Conservation (phyloP, 2,329 filamentous ascomycete species). For the Fusarium denticulatum region DNA sequence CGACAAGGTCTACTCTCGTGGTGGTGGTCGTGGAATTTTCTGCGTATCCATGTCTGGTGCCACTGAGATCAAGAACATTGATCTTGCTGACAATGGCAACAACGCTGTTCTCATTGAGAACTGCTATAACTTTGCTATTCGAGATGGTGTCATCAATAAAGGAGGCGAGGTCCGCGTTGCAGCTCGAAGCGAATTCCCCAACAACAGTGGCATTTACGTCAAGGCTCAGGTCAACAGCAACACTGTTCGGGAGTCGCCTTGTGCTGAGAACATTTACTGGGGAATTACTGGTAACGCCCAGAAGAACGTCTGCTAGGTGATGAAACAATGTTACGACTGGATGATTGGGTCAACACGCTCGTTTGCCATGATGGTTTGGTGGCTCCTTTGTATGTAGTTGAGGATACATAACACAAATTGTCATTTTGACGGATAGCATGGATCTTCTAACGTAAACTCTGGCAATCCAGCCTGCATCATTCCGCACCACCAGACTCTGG, state of each 20-base stretch:
- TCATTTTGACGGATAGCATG: neutral
- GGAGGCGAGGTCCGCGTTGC: conserved; percentile 66
- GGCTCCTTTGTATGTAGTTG: neutral
- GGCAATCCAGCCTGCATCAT: neutral
- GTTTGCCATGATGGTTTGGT: neutral
- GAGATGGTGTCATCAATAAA: conserved; percentile 60
- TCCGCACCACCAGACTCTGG: conserved; percentile 25
- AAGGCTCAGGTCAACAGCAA: conserved; percentile 60
- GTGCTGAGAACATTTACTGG: conserved; percentile 63
- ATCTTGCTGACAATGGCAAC: conserved; percentile 63
- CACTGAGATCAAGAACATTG: conserved; percentile 59
- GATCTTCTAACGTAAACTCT: neutral
- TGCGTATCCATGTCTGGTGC: conserved; percentile 66
- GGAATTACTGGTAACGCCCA: conserved; percentile 57
- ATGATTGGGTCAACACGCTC: neutral
- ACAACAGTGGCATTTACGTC: conserved; percentile 62
- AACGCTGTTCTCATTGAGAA: conserved; percentile 69
- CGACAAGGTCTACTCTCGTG: conserved; percentile 63
- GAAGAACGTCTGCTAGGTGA: conserved; percentile 50
- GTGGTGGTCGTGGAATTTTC: conserved; percentile 66
- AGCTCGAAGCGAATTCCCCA: conserved; percentile 63
- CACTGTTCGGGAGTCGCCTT: conserved; percentile 63
- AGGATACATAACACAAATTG: neutral
- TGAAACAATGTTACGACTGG: neutral
- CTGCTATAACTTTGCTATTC: conserved; percentile 65